Percentiles rank a stretch among this genome's conserved stretches.
Conservation (phyloP, 768 basidiomycete species). For the Sutorius australiensis region DNA sequence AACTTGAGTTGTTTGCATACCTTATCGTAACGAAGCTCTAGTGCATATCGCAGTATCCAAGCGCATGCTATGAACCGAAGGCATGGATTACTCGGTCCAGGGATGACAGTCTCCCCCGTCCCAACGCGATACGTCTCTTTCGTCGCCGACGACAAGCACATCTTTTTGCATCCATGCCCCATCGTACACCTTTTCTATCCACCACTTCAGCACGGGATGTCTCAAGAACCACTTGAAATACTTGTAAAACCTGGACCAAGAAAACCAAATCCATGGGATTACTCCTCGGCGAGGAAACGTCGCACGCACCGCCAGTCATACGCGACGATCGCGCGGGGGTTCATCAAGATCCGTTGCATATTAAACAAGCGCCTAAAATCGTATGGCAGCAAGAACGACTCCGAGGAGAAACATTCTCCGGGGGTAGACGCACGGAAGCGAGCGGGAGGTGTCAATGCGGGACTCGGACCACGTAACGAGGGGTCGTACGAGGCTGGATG, state of each 20-base stretch:
- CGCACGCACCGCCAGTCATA: conserved; percentile 34
- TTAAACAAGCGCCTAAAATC: conserved; percentile 39
- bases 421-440: conserved; percentile 16
- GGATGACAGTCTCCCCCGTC: conserved; percentile 25
- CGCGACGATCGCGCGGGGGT: conserved; percentile 37
- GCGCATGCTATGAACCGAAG: background rate
- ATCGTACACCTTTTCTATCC: conserved; percentile 35
- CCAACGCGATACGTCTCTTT: conserved; percentile 16
- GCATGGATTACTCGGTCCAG: background rate
- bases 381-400: conserved; percentile 41
- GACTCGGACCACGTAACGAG: conserved; percentile 11
- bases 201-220: conserved; percentile 40
- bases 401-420: conserved; percentile 28
- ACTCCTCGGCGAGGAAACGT: background rate
- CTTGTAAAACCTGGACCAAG: conserved; percentile 21
- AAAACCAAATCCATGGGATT: background rate
- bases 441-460: conserved; percentile 16
- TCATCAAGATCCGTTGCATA: conserved; percentile 36
- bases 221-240: conserved; percentile 38
- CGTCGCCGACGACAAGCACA: conserved; percentile 37
- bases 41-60: background rate
- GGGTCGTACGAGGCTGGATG: conserved; percentile 14
- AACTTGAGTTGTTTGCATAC: background rate
- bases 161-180: conserved; percentile 38
- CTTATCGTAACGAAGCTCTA: background rate